These are phyloP conservation scores for Penicillium arizonense DNA, from an alignment of 495 filamentous ascomycete species.

Conservation along the genomic window DNA sequence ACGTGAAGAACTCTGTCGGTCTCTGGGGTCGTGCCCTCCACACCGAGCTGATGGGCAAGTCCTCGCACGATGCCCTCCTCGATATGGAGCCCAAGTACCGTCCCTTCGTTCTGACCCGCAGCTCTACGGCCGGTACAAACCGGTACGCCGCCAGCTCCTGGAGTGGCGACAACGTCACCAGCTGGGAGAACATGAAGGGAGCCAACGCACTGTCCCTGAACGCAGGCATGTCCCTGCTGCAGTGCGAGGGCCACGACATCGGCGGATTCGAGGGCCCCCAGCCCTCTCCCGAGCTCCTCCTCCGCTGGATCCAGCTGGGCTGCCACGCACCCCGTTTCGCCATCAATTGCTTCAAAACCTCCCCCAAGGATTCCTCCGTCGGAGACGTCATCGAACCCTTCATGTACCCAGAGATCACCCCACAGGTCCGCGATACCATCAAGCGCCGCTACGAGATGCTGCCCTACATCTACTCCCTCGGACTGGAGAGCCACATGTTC, in stretches of 20 bases:
- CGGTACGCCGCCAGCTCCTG: conserved; percentile 64
- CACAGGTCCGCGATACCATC: conserved; percentile 58
- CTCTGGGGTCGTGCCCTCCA: conserved; percentile 64
- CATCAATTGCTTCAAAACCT: conserved; percentile 75
- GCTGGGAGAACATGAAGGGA: conserved; percentile 68
- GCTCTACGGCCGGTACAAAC: conserved; percentile 66
- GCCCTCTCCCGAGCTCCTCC: conserved; percentile 63
- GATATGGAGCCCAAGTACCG: conserved; percentile 53
- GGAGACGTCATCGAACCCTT: conserved; percentile 72
- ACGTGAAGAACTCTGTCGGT: conserved; percentile 41
- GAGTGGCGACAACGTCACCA: conserved; percentile 65
- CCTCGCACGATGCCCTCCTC: conserved; percentile 61
- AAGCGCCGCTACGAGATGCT: conserved; percentile 67
- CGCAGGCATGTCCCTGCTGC: conserved; percentile 61
- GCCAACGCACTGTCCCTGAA: conserved; percentile 64
- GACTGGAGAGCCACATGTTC: conserved; percentile 54
- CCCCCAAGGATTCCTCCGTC: conserved; percentile 54
- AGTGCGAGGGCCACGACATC: conserved; percentile 69
- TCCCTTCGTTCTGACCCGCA: conserved; percentile 65
- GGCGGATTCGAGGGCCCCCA: conserved; percentile 71
- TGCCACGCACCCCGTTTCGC: conserved; percentile 67
- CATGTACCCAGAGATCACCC: conserved; percentile 66
- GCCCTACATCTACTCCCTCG: conserved; percentile 65
- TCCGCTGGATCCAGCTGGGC: conserved; percentile 69
- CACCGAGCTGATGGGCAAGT: conserved; percentile 64